Conservation (phyloP, 2,329 filamentous ascomycete species). For the Aspergillus novofumigatus region DNA sequence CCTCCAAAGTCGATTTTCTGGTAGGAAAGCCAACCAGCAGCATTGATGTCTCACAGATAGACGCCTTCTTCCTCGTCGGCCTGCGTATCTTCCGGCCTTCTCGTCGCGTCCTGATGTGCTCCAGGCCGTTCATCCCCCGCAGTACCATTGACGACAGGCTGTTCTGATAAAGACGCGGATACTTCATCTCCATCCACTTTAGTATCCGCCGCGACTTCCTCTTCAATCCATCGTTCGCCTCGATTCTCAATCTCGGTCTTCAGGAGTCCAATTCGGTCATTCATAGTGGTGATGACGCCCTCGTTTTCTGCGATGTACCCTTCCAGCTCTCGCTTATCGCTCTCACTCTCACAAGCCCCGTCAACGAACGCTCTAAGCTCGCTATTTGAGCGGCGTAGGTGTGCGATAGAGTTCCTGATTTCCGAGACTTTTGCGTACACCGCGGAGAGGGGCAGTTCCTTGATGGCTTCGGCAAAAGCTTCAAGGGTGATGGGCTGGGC, state of each 20-base stretch:
- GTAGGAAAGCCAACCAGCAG: background rate
- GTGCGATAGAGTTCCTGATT: conserved; percentile 56
- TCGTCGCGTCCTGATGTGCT: conserved; percentile 1
- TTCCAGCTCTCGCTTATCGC: conserved; percentile 37
- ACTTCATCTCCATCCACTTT: background rate
- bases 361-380: conserved; percentile 51
- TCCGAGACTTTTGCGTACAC: conserved; percentile 60
- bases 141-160: conserved; percentile 19
- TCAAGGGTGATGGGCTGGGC: conserved; percentile 46
- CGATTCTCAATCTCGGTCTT: conserved; percentile 51
- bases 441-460: conserved; percentile 54
- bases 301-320: conserved; percentile 53
- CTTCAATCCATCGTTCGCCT: conserved; percentile 50
- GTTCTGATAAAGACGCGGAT: background rate
- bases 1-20: background rate
- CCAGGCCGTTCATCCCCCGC: background rate
- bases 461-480: conserved; percentile 53
- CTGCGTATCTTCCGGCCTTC: conserved; percentile 4
- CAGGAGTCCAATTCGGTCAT: conserved; percentile 51
- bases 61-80: conserved; percentile 23
- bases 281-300: conserved; percentile 53
- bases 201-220: conserved; percentile 20
- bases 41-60: conserved; percentile 22
- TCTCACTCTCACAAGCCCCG: conserved; percentile 49
- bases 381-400: conserved; percentile 55